phyloP scores from a whole-genome alignment of 805 yeast species.

The Candida maesae region DNA sequence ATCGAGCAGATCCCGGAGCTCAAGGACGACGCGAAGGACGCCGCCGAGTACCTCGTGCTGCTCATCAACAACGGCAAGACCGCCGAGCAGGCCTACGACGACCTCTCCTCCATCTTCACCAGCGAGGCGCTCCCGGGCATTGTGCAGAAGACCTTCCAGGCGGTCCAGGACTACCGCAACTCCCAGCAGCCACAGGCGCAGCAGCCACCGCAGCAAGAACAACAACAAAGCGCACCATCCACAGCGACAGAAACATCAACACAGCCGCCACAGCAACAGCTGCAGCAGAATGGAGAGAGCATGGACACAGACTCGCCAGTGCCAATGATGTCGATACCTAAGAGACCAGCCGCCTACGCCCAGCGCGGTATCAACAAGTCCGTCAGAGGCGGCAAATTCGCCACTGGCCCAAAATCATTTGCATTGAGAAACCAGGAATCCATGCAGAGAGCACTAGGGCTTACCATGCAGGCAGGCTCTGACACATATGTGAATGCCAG shows the following conservation, averaged over 20 bases:
- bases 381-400: slow-evolving; percentile 13
- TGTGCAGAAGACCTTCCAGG: slow-evolving; percentile 53
- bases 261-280: slow-evolving; percentile 8
- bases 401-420: slow-evolving; percentile 18
- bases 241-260: background rate
- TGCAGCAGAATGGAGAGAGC: slow-evolving; percentile 2
- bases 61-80: slow-evolving; percentile 66
- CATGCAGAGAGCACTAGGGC: slow-evolving; percentile 36
- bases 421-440: slow-evolving; percentile 30
- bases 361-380: slow-evolving; percentile 10
- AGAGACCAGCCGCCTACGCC: slow-evolving; percentile 17
- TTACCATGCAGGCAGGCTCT: slow-evolving; percentile 30
- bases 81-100: slow-evolving; percentile 55
- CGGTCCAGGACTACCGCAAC: slow-evolving; percentile 40
- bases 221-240: slow-evolving; percentile 1
- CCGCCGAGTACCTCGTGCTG: slow-evolving; percentile 71
- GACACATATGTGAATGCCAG: slow-evolving; percentile 25
- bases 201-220: too few species aligned
- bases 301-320: slow-evolving; percentile 6
- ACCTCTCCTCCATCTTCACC: slow-evolving; percentile 58
- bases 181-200: slow-evolving; percentile 21
- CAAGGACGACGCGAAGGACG: slow-evolving; percentile 52
- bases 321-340: slow-evolving; percentile 12
- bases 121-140: slow-evolving; percentile 55
- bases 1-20: slow-evolving; percentile 37